A percentile compares a stretch with the other conserved stretches of the same genome.
phyloP scores from a whole-genome alignment of 352 stramenopile species.

The Pythium sp. region DNA sequence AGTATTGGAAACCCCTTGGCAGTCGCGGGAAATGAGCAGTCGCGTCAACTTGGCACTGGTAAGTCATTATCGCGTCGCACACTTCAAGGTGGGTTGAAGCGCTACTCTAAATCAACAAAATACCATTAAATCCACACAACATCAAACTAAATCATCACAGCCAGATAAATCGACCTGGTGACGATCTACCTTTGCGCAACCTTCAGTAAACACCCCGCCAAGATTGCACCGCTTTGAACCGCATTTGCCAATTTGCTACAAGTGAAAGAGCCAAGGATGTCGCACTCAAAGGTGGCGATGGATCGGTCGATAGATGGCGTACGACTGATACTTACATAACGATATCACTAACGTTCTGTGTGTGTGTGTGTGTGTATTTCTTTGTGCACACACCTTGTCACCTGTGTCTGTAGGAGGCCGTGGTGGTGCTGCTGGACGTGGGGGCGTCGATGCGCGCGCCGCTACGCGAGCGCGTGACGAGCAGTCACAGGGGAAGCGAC shows the following conservation, averaged over 20 bases:
- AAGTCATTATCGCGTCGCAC: background rate
- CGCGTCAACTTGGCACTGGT: background rate
- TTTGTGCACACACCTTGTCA: background rate
- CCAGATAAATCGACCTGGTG: background rate
- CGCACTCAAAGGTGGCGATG: slow-evolving; percentile 1
- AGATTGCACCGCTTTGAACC: background rate
- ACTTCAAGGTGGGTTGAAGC: background rate
- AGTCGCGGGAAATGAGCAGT: background rate
- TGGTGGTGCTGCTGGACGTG: slow-evolving; percentile 65
- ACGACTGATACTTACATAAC: background rate
- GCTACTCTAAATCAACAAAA: background rate
- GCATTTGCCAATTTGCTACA: background rate
- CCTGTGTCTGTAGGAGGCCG: slow-evolving; percentile 44
- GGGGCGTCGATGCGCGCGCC: slow-evolving; percentile 58
- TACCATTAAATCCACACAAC: background rate
- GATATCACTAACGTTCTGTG: background rate
- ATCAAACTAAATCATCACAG: background rate
- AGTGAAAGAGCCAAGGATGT: slow-evolving; percentile 1
- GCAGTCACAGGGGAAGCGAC: slow-evolving; percentile 11
- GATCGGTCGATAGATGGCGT: background rate
- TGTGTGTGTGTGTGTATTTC: slow-evolving; percentile 6
- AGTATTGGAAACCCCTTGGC: no score
- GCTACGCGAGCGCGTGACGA: slow-evolving; percentile 38
- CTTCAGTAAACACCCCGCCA: background rate
- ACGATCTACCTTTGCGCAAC: background rate